Base-by-base conservation (phyloP, 2,329 filamentous ascomycete genomes). In the Aphanocladium album region DNA sequence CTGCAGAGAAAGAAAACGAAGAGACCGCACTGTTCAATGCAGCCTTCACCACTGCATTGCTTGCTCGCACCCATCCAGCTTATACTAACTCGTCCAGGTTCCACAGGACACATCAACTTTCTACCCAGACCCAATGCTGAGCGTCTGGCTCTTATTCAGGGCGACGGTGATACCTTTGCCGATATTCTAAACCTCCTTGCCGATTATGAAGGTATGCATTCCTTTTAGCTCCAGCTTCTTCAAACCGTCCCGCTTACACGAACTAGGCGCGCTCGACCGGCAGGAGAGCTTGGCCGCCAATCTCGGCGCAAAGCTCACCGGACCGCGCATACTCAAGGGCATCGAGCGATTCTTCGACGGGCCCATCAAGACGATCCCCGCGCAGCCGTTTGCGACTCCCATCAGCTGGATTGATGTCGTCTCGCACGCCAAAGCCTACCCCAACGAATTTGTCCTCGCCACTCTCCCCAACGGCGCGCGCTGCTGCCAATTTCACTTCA, bases 211-310 rank as follows among this genome's bases (percentile, higher is more conserved):
- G 81, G 83, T 83, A 71, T 53, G 37, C 30, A 47, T 6, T 6
- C 7, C 21, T 5, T 19, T 16, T 17, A 39, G 8, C 57, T 27
- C 17, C 39, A 39, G 23, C 37, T 45, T n/a, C 23, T 11, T 8
- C 12, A 51, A 67, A 63, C 63, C 62, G 66, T 60, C 62, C 33
- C 51, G 57, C 62, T 52, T 23, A 57, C 58, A 43, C n/a, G 43
- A 27, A 47, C 6, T 62, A 82, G 91, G 87, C 65, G 90, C 95
- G 17, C 79, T 96, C 57, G 89, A 90, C 68, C 86, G 90, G 60
- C 90, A 93, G 72, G 91, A 96, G 76, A 93, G 89, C 72, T 85
- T 96, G 67, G 92, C 91, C 51, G 88, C 89, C 61, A 93, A 91
- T 68, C 81, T 96, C 27, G 91, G 91, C 67, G 91, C 90, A 60